A percentile compares a stretch with the other conserved stretches of the same genome.
Conservation (phyloP, 345 rosid genomes). For the Aegle marmelos region DNA sequence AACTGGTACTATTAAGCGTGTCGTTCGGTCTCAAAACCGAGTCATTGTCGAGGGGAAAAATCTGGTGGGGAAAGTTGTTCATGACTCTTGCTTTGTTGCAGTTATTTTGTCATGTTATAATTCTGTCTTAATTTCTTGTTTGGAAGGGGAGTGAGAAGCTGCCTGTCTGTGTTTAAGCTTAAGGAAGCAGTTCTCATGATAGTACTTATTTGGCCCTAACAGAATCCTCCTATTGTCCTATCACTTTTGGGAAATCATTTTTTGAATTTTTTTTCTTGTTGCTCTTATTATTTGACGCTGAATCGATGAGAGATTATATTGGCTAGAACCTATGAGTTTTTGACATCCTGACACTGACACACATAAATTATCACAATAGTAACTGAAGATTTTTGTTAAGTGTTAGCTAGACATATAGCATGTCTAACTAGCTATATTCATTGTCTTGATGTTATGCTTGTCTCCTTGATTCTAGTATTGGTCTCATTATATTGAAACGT, state of each 20-base stretch:
- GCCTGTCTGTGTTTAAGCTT: not conserved
- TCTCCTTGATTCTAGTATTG: not conserved
- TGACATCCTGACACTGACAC: not conserved
- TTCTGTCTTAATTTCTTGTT: not conserved
- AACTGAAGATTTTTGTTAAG: not conserved
- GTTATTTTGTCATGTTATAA: not conserved
- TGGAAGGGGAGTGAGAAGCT: not conserved
- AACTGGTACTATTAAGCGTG: constrained; percentile 46
- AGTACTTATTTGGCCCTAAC: not conserved
- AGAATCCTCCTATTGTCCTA: not conserved
- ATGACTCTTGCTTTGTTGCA: not conserved
- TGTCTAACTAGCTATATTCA: not conserved
- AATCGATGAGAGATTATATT: not conserved
- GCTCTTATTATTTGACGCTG: not conserved
- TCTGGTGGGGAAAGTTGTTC: constrained; percentile 43
- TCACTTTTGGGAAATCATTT: not conserved
- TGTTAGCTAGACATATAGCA: not conserved
- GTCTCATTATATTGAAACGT: not conserved
- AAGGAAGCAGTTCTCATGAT: not conserved
- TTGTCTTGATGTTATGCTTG: not conserved
- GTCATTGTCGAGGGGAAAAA: constrained; percentile 63
- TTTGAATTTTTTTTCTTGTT: not conserved
- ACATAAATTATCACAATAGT: not conserved
- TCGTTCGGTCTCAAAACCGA: constrained; percentile 57
- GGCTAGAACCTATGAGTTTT: too few relatives aligned